Percentiles rank a stretch among this genome's conserved stretches.
Evolutionary conservation across 1,284 basidiomycete genomes (phyloP).

Genomic region (Trametes sp.): DNA sequence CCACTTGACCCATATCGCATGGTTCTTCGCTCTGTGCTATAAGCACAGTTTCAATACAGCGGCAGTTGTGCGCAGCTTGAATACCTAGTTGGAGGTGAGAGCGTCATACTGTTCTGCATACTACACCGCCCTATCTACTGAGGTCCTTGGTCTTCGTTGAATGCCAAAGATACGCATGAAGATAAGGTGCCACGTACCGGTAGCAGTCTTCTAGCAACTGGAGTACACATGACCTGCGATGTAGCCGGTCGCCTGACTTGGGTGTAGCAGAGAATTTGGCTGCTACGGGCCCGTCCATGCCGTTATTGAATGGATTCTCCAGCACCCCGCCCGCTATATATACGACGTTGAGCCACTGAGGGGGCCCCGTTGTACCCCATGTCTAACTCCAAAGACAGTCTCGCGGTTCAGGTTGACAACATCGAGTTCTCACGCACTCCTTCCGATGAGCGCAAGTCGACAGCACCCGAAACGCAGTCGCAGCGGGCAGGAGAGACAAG

Average conservation of each 20-base stretch:
- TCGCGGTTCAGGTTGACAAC: constrained; percentile 3
- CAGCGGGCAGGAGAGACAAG: not conserved
- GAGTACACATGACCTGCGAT: not conserved
- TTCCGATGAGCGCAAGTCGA: not conserved
- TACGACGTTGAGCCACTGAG: not conserved
- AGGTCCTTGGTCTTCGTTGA: not conserved
- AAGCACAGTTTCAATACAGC: no score
- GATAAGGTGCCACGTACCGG: not conserved
- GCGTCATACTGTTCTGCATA: no score
- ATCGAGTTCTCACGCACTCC: not conserved
- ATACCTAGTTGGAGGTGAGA: no score
- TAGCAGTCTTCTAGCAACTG: not conserved
- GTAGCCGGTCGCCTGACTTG: not conserved
- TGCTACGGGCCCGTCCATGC: not conserved
- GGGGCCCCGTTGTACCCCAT: not conserved
- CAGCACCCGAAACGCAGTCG: not conserved
- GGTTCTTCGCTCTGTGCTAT: no score
- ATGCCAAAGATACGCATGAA: not conserved
- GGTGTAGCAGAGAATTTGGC: not conserved
- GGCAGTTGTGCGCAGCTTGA: no score
- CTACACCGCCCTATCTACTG: not conserved
- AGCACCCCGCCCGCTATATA: not conserved
- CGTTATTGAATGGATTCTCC: not conserved
- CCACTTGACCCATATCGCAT: no score
- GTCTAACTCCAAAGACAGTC: constrained; percentile 11